Percentiles rank a stretch among this genome's conserved stretches.
Evolutionary conservation across 108 stramenopile species (phyloP).

Genomic region (Fragilaria crotonensis): DNA sequence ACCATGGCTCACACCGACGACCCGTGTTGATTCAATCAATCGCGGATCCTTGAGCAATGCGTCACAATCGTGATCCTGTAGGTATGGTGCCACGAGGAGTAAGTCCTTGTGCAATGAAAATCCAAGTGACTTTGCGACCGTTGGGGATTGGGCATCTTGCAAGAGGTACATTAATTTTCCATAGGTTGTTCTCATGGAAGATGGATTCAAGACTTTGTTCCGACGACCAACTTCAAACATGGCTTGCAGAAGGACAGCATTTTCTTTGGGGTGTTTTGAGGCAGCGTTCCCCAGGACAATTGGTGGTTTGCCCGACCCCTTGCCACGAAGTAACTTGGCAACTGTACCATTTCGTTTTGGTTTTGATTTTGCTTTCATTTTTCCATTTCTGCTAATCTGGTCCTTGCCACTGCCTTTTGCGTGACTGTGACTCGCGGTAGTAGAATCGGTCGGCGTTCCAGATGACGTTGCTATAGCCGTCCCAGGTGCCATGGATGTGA

Average conservation of each 20-base stretch:
- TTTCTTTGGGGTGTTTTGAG: slow-evolving; percentile 29
- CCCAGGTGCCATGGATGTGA: not conserved
- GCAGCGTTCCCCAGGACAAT: too few relatives aligned
- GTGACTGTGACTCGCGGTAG: not conserved
- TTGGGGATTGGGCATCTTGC: slow-evolving; percentile 58
- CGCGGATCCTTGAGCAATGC: slow-evolving; percentile 46
- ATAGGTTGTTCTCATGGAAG: slow-evolving; percentile 69
- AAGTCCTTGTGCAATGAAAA: slow-evolving; percentile 52
- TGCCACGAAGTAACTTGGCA: not conserved
- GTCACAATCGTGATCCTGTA: slow-evolving; percentile 20
- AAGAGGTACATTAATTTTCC: slow-evolving; percentile 85
- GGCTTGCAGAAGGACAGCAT: slow-evolving; percentile 40
- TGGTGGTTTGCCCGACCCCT: not conserved
- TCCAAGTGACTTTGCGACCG: slow-evolving; percentile 35
- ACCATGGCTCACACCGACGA: slow-evolving; percentile 19
- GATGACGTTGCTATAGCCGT: not conserved
- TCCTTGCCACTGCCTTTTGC: not conserved
- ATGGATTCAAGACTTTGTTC: slow-evolving; percentile 83
- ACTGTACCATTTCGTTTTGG: not conserved
- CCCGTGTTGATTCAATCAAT: slow-evolving; percentile 28
- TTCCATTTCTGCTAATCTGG: too few relatives aligned
- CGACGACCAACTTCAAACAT: slow-evolving; percentile 76
- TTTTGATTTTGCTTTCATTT: slow-evolving; percentile 2
- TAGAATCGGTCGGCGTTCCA: not conserved
- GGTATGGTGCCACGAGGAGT: slow-evolving; percentile 28